phyloP scores from a whole-genome alignment of 1,284 basidiomycete genomes.

The Wallemia ichthyophaga region DNA sequence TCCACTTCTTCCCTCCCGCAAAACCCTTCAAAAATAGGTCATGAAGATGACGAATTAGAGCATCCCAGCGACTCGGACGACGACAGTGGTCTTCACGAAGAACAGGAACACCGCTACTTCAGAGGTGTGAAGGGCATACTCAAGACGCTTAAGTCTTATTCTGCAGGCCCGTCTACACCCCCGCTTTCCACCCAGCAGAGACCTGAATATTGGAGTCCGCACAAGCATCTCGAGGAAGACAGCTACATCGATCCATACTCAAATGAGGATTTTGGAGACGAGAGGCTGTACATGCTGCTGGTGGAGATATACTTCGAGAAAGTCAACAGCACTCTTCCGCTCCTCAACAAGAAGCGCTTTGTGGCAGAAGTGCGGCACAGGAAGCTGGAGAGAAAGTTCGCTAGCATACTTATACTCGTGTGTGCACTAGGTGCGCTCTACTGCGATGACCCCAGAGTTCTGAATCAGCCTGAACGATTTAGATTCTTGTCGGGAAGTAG shows the following conservation, averaged over 20 bases:
- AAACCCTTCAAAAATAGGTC: too few relatives aligned
- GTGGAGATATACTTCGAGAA: neutral
- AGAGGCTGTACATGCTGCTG: neutral
- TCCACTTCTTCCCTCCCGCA: too few relatives aligned
- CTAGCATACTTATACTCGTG: neutral
- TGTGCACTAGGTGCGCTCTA: neutral
- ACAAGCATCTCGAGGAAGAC: neutral
- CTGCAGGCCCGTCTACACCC: neutral
- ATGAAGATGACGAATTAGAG: too few relatives aligned
- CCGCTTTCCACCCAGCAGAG: neutral
- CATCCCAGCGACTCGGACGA: neutral
- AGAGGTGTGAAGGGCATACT: neutral
- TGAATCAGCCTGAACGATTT: neutral
- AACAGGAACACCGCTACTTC: neutral
- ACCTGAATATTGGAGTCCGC: neutral
- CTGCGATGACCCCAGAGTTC: neutral
- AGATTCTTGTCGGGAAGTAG: neutral
- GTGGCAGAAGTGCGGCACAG: neutral
- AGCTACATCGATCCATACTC: neutral
- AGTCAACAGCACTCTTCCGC: neutral
- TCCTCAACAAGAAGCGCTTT: neutral
- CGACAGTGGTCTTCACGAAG: neutral
- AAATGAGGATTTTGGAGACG: neutral
- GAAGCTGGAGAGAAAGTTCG: neutral
- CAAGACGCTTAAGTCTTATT: neutral